Conservation (phyloP, 257 asterid genomes). For the Lycium barbarum region DNA sequence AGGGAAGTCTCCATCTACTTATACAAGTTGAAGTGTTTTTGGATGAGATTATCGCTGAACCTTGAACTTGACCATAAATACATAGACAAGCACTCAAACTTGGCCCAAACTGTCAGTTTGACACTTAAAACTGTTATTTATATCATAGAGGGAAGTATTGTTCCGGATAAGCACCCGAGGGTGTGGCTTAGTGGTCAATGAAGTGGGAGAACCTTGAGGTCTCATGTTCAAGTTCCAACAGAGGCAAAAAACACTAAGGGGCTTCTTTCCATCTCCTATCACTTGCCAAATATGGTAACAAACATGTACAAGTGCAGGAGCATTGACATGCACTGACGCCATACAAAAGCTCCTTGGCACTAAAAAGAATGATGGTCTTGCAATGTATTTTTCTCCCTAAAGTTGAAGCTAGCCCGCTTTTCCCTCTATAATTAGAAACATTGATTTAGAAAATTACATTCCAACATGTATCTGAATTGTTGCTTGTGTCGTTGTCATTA, state of each 20-base stretch:
- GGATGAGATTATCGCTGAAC: no score
- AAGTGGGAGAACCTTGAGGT: neutral
- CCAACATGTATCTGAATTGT: neutral
- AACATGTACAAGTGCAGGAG: neutral
- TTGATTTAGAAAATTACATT: neutral
- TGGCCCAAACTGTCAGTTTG: no score
- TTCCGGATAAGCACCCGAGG: neutral
- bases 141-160: no score
- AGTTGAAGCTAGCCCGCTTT: conserved; percentile 23
- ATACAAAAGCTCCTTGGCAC: conserved; percentile 1
- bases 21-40: neutral
- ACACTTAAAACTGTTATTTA: no score
- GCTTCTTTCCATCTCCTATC: no score
- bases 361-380: conserved; percentile 1
- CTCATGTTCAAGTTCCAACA: neutral
- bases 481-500: conserved; percentile 25
- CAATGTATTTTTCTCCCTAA: conserved; percentile 23
- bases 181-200: neutral
- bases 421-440: neutral
- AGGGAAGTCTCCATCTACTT: conserved; percentile 10
- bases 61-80: no score
- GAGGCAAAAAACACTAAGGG: neutral
- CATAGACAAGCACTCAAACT: no score
- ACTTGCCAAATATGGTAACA: no score
- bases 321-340: neutral